A percentile compares a stretch with the other conserved stretches of the same genome.
Evolutionary conservation across 768 basidiomycete species (phyloP).

Genomic region (Hirschioporus abietinus): DNA sequence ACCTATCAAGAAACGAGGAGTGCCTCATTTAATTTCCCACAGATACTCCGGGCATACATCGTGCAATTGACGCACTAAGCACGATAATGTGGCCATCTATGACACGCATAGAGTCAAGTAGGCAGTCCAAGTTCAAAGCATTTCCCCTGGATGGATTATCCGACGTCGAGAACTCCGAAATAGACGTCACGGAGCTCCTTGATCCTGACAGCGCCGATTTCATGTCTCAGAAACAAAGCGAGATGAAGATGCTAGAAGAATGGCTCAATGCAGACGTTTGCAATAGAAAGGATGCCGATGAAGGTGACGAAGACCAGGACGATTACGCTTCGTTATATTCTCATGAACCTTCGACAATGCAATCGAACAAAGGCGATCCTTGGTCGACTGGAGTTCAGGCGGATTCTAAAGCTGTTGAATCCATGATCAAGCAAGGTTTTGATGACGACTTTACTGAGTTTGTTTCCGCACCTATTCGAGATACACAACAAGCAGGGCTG

Average conservation of each 20-base stretch:
- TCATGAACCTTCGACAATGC: not conserved
- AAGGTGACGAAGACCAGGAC: not conserved
- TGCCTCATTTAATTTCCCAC: constrained; percentile 14
- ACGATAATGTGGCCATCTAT: constrained; percentile 90
- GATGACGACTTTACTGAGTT: constrained; percentile 82
- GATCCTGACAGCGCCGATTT: not conserved
- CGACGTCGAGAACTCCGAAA: not conserved
- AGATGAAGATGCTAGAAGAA: constrained; percentile 26
- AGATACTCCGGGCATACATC: constrained; percentile 42
- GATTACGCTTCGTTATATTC: not conserved
- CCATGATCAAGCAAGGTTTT: constrained; percentile 31
- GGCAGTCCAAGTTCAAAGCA: constrained; percentile 10
- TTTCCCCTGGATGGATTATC: not conserved
- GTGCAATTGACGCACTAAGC: constrained; percentile 73
- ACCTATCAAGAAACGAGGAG: constrained; percentile 15
- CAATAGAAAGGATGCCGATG: constrained; percentile 4
- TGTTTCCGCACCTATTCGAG: constrained; percentile 46
- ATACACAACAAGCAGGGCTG: not conserved
- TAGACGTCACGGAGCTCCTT: not conserved
- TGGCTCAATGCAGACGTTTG: constrained; percentile 30
- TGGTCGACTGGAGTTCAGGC: not conserved
- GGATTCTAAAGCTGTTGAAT: not conserved
- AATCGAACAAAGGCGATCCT: not conserved
- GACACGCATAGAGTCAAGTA: constrained; percentile 34
- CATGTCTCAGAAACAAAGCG: constrained; percentile 9